Evolutionary conservation across 192 early-diverging fungal genomes (phyloP).

Genomic region (Fimicolochytrium jonesii): DNA sequence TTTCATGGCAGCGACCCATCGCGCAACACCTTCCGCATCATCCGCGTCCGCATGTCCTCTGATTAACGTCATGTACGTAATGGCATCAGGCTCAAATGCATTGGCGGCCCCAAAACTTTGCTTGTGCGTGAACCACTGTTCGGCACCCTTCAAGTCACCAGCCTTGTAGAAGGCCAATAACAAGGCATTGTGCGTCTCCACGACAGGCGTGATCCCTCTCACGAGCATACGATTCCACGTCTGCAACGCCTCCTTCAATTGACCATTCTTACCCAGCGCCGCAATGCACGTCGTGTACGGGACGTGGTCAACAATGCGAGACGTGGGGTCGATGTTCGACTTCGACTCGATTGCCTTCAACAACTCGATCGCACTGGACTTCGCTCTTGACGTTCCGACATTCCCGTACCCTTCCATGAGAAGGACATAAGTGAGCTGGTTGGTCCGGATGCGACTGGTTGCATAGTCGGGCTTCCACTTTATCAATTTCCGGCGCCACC

Average conservation of each 20-base stretch:
- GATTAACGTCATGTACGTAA: not conserved
- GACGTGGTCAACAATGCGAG: not conserved
- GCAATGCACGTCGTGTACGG: not conserved
- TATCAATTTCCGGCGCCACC: not conserved
- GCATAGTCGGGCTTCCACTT: too few relatives aligned
- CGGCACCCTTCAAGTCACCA: not conserved
- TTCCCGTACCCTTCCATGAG: not conserved
- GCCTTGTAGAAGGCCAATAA: not conserved
- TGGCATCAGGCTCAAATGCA: not conserved
- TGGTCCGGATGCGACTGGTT: not conserved
- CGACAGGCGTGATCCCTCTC: not conserved
- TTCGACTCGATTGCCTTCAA: not conserved
- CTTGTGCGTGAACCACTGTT: not conserved
- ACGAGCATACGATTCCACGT: not conserved
- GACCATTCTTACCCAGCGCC: not conserved
- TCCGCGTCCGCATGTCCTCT: not conserved
- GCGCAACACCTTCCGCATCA: not conserved
- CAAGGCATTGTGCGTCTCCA: constrained; percentile 3
- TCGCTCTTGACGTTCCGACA: not conserved
- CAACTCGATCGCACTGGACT: not conserved
- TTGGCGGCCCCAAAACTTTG: not conserved
- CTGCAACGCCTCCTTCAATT: not conserved
- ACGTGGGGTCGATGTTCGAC: not conserved
- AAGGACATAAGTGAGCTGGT: not conserved
- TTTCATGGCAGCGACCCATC: not conserved